These are phyloP conservation scores for Lojkania enalia DNA, from an alignment of 2,329 filamentous ascomycete species.

Conservation along the genomic window DNA sequence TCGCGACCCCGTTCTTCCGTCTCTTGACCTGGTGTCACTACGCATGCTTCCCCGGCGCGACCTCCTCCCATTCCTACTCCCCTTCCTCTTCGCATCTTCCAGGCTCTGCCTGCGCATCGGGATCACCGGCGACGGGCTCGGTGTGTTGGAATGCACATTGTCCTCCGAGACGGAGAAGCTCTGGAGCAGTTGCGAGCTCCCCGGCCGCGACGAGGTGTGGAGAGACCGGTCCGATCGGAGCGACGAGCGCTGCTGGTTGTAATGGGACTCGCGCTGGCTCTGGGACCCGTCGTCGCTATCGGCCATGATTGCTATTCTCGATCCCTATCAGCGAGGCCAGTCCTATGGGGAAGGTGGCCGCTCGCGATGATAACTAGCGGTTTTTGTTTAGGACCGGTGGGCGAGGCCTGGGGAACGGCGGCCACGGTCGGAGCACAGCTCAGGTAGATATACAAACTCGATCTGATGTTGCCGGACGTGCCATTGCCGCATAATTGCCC, in stretches of 20 bases:
- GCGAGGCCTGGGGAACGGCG: too few relatives aligned
- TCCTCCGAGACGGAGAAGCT: conserved; percentile 25
- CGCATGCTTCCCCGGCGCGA: conserved; percentile 8
- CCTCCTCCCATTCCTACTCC: conserved; percentile 5
- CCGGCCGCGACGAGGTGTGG: conserved; percentile 17
- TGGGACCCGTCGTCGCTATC: conserved; percentile 29
- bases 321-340: too few relatives aligned
- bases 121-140: conserved; percentile 20
- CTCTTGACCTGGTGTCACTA: not conserved
- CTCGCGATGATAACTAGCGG: too few relatives aligned
- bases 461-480: too few relatives aligned
- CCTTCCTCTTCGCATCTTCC: conserved; percentile 12
- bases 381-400: too few relatives aligned
- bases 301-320: too few relatives aligned
- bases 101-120: conserved; percentile 15
- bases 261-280: conserved; percentile 34
- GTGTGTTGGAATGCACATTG: conserved; percentile 4
- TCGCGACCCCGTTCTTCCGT: conserved; percentile 11
- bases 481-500: too few relatives aligned
- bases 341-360: too few relatives aligned
- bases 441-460: too few relatives aligned
- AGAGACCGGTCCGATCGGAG: conserved; percentile 26
- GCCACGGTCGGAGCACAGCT: too few relatives aligned
- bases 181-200: conserved; percentile 17
- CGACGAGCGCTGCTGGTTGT: conserved; percentile 42